Conservation (phyloP, 345 rosid species). For the Boechera stricta region DNA sequence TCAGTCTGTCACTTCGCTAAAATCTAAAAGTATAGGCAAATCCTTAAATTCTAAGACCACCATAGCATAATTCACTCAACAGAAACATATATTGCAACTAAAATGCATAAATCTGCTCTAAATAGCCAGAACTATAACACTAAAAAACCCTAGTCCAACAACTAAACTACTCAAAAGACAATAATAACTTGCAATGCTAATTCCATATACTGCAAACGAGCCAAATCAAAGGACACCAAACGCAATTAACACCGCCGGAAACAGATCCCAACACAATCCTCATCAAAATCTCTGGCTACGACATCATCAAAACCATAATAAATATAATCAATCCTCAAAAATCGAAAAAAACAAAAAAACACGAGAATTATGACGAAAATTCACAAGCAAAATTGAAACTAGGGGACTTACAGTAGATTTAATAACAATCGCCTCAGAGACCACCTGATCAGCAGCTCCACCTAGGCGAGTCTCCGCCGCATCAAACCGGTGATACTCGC, state of each 20-base stretch:
- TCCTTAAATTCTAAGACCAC: not conserved
- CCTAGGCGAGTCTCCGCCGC: slow-evolving; percentile 45
- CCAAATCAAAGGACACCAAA: not conserved
- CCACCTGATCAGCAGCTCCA: slow-evolving; percentile 55
- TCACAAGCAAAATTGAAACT: not conserved
- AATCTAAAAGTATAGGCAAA: slow-evolving; percentile 15
- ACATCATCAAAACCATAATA: not conserved
- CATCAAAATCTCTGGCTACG: slow-evolving; percentile 7
- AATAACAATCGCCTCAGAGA: slow-evolving; percentile 60
- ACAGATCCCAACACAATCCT: slow-evolving; percentile 48
- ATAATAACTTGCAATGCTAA: slow-evolving; percentile 36
- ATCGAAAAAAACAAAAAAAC: not conserved
- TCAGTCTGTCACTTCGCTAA: slow-evolving; percentile 22
- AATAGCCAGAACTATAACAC: slow-evolving; percentile 20
- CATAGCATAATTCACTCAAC: not conserved
- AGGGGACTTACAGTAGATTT: slow-evolving; percentile 66
- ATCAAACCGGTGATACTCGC: slow-evolving; percentile 75
- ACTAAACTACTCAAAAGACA: slow-evolving; percentile 9
- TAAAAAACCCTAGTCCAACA: slow-evolving; percentile 35
- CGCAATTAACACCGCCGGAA: slow-evolving; percentile 12
- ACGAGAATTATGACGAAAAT: slow-evolving; percentile 11
- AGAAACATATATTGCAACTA: not conserved
- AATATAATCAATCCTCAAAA: not conserved
- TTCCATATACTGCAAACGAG: slow-evolving; percentile 17
- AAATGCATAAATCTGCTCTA: slow-evolving; percentile 9